Percentiles rank a stretch among this genome's conserved stretches.
Conservation (phyloP, 148 eudicot species). For the Pouteria glomerata region DNA sequence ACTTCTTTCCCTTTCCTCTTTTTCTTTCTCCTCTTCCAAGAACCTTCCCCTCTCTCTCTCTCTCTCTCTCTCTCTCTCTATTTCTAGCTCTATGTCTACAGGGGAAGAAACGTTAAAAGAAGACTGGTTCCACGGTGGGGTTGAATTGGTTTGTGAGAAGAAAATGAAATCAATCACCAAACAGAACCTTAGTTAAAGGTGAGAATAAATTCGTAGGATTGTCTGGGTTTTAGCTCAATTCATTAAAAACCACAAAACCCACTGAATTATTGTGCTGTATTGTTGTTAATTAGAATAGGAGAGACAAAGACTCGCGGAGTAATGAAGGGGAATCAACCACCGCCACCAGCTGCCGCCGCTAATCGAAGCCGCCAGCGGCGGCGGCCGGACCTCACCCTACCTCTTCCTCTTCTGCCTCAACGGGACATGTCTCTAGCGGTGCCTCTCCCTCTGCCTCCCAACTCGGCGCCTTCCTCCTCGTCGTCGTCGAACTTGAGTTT, state of each 20-base stretch:
- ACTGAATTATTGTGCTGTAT: too few relatives aligned
- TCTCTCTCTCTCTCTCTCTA: neutral
- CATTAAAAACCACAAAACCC: too few relatives aligned
- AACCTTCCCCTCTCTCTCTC: slow-evolving; percentile 5
- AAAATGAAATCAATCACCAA: too few relatives aligned
- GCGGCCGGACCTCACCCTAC: slow-evolving; percentile 56
- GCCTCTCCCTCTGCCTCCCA: slow-evolving; percentile 61
- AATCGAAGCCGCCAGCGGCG: slow-evolving; percentile 33
- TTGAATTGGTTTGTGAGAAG: too few relatives aligned
- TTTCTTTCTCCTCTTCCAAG: slow-evolving; percentile 1
- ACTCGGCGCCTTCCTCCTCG: neutral
- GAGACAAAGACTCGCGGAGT: neutral
- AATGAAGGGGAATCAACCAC: slow-evolving; percentile 30
- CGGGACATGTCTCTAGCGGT: slow-evolving; percentile 44
- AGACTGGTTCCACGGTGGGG: too few relatives aligned
- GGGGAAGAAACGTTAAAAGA: neutral
- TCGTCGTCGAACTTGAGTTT: too few relatives aligned
- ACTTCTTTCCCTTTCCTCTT: neutral
- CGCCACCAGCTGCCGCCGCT: slow-evolving; percentile 16
- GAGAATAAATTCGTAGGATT: too few relatives aligned
- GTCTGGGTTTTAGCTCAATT: too few relatives aligned
- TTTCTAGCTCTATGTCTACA: neutral
- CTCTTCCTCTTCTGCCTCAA: slow-evolving; percentile 63
- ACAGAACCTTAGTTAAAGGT: too few relatives aligned
- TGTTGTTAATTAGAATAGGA: neutral